These are phyloP conservation scores for Colletotrichum sp. DNA, from an alignment of 2,329 filamentous ascomycete genomes.

Conservation along the genomic window DNA sequence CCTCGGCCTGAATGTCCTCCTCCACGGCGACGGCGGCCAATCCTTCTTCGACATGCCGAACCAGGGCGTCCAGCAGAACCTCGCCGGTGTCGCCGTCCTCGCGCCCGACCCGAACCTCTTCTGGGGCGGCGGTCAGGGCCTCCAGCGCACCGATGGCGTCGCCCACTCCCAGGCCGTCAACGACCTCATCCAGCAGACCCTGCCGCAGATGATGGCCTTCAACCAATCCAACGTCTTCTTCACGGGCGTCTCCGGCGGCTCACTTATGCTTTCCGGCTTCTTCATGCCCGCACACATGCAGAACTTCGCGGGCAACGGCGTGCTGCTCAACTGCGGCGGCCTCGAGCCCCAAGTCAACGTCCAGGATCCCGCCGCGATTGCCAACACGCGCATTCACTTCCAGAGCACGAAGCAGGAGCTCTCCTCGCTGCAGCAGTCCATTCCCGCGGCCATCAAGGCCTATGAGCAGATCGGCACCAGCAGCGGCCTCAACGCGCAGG, in stretches of 20 bases:
- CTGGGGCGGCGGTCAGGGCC: conserved; percentile 61
- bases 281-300: conserved; percentile 62
- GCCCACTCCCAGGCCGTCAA: conserved; percentile 61
- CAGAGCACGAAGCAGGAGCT: conserved; percentile 61
- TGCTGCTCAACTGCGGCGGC: conserved; percentile 62
- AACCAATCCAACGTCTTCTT: conserved; percentile 59
- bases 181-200: conserved; percentile 52
- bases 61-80: conserved; percentile 53
- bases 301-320: conserved; percentile 53
- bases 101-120: conserved; percentile 60
- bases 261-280: conserved; percentile 59
- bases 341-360: conserved; percentile 59
- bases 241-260: conserved; percentile 62
- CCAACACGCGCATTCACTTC: conserved; percentile 58
- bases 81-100: conserved; percentile 58
- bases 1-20: conserved; percentile 60
- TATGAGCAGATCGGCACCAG: conserved; percentile 53
- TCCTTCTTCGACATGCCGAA: conserved; percentile 65
- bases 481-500: conserved; percentile 45
- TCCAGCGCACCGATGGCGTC: conserved; percentile 59
- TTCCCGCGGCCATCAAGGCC: conserved; percentile 54
- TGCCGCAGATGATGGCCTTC: conserved; percentile 60
- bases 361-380: conserved; percentile 45
- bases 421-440: conserved; percentile 53
- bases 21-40: conserved; percentile 65